Conservation (phyloP, 2,329 filamentous ascomycete species). For the Penicillium italicum region DNA sequence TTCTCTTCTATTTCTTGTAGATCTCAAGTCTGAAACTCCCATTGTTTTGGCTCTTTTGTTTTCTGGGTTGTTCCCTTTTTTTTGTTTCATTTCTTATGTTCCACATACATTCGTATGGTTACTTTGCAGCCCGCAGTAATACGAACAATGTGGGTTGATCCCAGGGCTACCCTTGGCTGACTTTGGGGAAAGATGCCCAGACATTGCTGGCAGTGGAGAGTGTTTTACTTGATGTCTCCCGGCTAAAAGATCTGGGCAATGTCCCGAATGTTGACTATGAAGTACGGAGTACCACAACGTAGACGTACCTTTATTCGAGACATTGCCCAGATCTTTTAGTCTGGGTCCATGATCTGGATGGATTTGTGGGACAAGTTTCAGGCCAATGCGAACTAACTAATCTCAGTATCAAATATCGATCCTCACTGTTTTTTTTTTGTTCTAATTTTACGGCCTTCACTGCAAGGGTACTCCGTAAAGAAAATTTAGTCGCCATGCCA, state of each 20-base stretch:
- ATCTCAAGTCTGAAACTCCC: slow-evolving; percentile 2
- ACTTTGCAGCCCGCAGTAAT: background rate
- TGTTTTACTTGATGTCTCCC: background rate
- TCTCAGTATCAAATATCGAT: background rate
- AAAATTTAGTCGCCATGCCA: slow-evolving; percentile 1
- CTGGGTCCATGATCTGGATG: no score
- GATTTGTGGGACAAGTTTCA: background rate
- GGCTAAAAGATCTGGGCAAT: background rate
- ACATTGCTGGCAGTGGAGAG: background rate
- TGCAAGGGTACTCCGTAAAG: background rate
- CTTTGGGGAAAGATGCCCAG: background rate
- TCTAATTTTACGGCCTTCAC: background rate
- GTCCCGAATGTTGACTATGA: slow-evolving; percentile 3
- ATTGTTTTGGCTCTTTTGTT: background rate
- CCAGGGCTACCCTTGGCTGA: background rate
- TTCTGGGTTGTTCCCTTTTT: background rate
- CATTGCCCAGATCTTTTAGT: background rate
- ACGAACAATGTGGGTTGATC: slow-evolving; percentile 1
- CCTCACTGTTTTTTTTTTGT: background rate
- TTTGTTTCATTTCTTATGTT: background rate
- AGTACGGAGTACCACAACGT: background rate
- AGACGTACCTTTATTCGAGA: background rate
- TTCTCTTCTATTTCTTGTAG: no score
- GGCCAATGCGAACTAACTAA: background rate
- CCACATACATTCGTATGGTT: background rate